Evolutionary conservation across 2,329 filamentous ascomycete genomes (phyloP).

Genomic region (Aureobasidium leucospermi): DNA sequence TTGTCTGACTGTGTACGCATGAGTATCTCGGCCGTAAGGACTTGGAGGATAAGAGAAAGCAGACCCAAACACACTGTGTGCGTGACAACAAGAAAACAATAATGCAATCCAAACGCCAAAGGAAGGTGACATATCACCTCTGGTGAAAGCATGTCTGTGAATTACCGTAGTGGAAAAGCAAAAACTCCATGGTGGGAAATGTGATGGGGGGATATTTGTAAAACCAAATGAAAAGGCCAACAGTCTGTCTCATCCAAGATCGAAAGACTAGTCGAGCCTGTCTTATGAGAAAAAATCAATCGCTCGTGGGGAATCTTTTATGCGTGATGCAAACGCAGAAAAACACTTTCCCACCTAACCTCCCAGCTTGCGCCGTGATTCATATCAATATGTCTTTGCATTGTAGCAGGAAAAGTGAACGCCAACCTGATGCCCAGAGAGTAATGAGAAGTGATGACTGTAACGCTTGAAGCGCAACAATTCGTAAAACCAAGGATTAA

Average conservation of each 20-base stretch:
- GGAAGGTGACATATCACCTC: not conserved
- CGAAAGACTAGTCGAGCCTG: not conserved
- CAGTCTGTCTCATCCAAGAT: not conserved
- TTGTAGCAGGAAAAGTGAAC: constrained; percentile 8
- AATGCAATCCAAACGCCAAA: not conserved
- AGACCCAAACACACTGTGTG: not conserved
- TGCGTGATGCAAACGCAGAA: constrained; percentile 12
- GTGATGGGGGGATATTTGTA: constrained; percentile 6
- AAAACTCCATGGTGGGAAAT: not conserved
- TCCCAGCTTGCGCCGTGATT: constrained; percentile 13
- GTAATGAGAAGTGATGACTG: constrained; percentile 5
- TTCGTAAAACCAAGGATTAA: constrained; percentile 2
- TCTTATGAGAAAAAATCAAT: not conserved
- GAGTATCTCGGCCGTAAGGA: constrained; percentile 4
- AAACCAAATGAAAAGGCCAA: constrained; percentile 2
- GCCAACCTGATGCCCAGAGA: constrained; percentile 3
- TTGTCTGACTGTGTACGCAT: constrained; percentile 9
- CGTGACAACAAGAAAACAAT: not conserved
- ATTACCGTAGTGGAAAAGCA: not conserved
- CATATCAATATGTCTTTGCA: constrained; percentile 7
- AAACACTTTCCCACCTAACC: not conserved
- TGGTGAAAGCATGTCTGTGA: not conserved
- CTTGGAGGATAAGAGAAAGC: not conserved
- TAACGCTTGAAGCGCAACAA: not conserved
- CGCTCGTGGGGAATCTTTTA: constrained; percentile 10